These are phyloP conservation scores for Daldinia sp. DNA, from an alignment of 2,329 filamentous ascomycete species.

Conservation along the genomic window DNA sequence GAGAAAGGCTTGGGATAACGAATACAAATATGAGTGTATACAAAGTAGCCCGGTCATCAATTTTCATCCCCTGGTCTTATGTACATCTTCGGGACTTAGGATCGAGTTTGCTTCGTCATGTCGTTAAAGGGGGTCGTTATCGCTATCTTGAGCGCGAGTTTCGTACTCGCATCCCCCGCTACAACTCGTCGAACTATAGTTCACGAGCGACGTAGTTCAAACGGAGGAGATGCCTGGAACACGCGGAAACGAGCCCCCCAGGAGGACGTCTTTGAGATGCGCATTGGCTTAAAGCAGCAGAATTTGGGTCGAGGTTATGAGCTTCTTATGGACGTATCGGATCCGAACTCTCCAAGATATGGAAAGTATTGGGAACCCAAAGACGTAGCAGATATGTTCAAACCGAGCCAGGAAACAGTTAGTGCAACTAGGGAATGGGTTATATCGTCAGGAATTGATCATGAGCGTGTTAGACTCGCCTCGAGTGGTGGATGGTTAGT, in stretches of 20 bases:
- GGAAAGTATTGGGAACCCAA: slow-evolving; percentile 51
- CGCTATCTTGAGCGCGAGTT: neutral
- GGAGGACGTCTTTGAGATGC: slow-evolving; percentile 28
- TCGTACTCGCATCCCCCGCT: neutral
- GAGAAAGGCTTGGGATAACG: neutral
- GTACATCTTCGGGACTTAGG: neutral
- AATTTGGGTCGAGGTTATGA: slow-evolving; percentile 45
- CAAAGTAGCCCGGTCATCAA: neutral
- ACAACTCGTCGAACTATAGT: neutral
- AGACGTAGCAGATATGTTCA: slow-evolving; percentile 33
- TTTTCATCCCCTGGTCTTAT: neutral
- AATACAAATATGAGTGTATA: neutral
- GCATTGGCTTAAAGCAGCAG: slow-evolving; percentile 41
- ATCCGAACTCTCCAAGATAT: slow-evolving; percentile 50
- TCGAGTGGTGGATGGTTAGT: slow-evolving; percentile 32
- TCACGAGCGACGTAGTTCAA: neutral
- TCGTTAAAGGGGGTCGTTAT: neutral
- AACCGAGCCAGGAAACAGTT: neutral
- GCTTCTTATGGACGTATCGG: slow-evolving; percentile 50
- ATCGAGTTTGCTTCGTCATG: neutral
- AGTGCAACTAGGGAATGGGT: slow-evolving; percentile 33
- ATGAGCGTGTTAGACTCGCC: slow-evolving; percentile 26
- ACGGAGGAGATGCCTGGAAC: neutral
- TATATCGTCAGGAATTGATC: slow-evolving; percentile 30
- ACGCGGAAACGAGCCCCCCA: slow-evolving; percentile 8